A percentile compares a stretch with the other conserved stretches of the same genome.
phyloP scores from a whole-genome alignment of 2,329 filamentous ascomycete species.

The Cryphonectria radicalis region DNA sequence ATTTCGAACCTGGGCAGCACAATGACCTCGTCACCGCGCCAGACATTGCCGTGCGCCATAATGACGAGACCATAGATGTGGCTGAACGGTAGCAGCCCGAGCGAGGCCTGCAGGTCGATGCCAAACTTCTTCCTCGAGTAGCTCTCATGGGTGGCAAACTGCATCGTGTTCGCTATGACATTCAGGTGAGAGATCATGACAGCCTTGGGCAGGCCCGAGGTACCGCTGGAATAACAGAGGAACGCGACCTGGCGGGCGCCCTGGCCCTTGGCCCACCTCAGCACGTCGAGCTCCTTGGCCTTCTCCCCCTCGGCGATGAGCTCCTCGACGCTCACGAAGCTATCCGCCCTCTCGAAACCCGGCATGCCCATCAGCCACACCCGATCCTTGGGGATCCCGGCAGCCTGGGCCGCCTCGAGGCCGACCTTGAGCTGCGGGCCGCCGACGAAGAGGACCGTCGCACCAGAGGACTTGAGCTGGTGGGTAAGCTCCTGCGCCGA shows the following conservation, averaged over 20 bases:
- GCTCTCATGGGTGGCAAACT: conserved; percentile 55
- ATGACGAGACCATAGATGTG: conserved; percentile 82
- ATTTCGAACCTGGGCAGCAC: conserved; percentile 77
- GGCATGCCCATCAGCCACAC: conserved; percentile 74
- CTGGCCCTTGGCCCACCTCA: conserved; percentile 67
- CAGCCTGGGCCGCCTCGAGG: conserved; percentile 65
- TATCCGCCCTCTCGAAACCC: conserved; percentile 52
- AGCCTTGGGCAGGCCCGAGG: conserved; percentile 81
- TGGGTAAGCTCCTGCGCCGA: conserved; percentile 71
- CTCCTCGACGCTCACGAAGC: conserved; percentile 69
- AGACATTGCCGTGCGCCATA: conserved; percentile 66
- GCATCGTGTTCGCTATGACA: conserved; percentile 76
- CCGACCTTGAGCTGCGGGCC: conserved; percentile 67
- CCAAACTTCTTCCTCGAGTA: conserved; percentile 42
- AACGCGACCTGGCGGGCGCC: conserved; percentile 72
- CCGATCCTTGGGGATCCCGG: conserved; percentile 64
- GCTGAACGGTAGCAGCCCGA: conserved; percentile 78
- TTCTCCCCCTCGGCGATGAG: conserved; percentile 64
- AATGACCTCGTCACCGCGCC: conserved; percentile 72
- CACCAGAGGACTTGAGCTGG: conserved; percentile 70
- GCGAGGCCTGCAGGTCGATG: conserved; percentile 49
- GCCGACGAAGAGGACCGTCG: conserved; percentile 75
- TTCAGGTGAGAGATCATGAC: conserved; percentile 83
- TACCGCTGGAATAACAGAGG: conserved; percentile 80
- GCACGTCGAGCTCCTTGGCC: conserved; percentile 55